Base-by-base conservation (phyloP, 73 alveolate species). In the Paramecium primaurelia region DNA sequence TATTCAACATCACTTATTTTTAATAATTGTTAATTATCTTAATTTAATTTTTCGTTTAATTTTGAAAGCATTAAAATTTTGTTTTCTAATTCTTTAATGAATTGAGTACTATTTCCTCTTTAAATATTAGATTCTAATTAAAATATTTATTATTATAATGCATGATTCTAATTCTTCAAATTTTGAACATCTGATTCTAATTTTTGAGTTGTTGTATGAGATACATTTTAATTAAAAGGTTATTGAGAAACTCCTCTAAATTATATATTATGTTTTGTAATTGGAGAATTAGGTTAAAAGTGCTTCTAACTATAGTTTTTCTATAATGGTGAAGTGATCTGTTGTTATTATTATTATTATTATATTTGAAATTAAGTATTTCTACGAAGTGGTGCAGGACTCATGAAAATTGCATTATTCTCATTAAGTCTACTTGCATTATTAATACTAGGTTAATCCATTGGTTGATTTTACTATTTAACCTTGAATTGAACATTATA, bases 11-110 rank as follows among this genome's bases (percentile, higher is more conserved):
- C 3, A 64, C 84, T 64, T 8, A 64, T 64, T 64, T 34, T 64
- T 12, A 64, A 3, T 64, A 75, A 20, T 75, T 75, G 40, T 38
- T 30, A n/a, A 42, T 75, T 75, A 38, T 75, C 88, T 11, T 37
- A 18, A 38, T 75, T 30, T 38, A 75, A 75, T 75, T 75, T 75
- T 36, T 75, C 88, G 40, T 75, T 75, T 42, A 75, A 75, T 38
- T 30, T 75, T 38, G 58, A 30, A 22, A 75, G 47, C 40, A 75
- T 16, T 25, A 30, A 36, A 8, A 75, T 75, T 42, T 75, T 75
- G 36, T 75, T 75, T 16, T 75, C 88, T 11, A 75, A 42, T 18
- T 75, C 88, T 18, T 75, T 75, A 25, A 75, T 75, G 37, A 75
- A 75, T 38, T 34, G 18, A 3, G 88, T 75, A 4, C 68, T 38